These are phyloP conservation scores for Neocallimastix lanati DNA, from an alignment of 192 early-diverging fungal species.

Conservation along the genomic window DNA sequence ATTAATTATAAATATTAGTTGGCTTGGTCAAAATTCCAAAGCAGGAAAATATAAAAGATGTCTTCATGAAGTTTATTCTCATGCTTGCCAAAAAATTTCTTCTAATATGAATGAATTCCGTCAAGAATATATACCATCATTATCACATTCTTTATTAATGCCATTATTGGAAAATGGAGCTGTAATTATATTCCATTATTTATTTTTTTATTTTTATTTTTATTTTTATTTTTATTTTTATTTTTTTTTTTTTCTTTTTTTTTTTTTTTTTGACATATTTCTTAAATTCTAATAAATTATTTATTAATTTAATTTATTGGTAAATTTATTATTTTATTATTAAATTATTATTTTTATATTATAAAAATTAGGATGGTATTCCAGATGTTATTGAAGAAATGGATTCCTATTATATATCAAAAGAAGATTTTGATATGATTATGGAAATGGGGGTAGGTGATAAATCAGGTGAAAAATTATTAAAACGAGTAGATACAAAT, in stretches of 20 bases:
- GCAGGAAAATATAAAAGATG: constrained; percentile 44
- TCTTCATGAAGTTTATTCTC: constrained; percentile 69
- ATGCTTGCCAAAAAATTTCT: constrained; percentile 63
- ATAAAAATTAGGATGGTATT: constrained; percentile 27
- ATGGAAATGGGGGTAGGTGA: constrained; percentile 52
- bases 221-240: too few species aligned
- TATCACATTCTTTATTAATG: constrained; percentile 26
- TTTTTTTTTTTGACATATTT: too few species aligned
- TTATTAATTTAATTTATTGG: constrained; percentile 2
- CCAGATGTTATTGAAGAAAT: constrained; percentile 58
- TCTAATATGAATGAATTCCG: constrained; percentile 74
- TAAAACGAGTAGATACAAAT: constrained; percentile 31
- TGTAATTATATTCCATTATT: constrained; percentile 2
- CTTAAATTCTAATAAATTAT: constrained; percentile 1
- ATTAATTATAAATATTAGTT: too few species aligned
- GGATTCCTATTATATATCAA: constrained; percentile 81
- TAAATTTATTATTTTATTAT: constrained; percentile 5
- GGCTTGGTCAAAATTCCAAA: constrained; percentile 81
- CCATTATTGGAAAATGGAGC: constrained; percentile 24
- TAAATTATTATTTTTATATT: too few species aligned
- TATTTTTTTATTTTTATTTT: neutral
- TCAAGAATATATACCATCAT: constrained; percentile 62
- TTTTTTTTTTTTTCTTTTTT: too few species aligned
- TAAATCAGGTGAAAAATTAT: constrained; percentile 22
- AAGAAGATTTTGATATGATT: constrained; percentile 75